These are phyloP conservation scores for Lepraria neglecta DNA, from an alignment of 495 filamentous ascomycete species.

Conservation along the genomic window DNA sequence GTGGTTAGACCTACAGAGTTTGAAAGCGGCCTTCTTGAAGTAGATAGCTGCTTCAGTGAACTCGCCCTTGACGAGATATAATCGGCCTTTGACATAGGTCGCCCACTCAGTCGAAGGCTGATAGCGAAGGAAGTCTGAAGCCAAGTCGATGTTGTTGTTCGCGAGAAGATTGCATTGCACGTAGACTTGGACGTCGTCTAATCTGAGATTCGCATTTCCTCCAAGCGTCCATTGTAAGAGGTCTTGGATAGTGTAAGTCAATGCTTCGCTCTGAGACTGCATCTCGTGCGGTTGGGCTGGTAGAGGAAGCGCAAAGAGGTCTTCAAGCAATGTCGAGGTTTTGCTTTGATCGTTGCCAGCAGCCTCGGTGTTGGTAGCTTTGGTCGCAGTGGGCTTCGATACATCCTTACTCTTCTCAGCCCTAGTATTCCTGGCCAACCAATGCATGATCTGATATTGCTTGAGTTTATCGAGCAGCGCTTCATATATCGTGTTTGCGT, in stretches of 20 bases:
- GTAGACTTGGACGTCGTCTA: constrained; percentile 44
- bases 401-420: constrained; percentile 26
- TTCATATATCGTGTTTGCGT: constrained; percentile 60
- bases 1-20: constrained; percentile 57
- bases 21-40: constrained; percentile 78
- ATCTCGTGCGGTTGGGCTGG: constrained; percentile 41
- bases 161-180: constrained; percentile 68
- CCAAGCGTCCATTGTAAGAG: constrained; percentile 45
- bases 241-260: constrained; percentile 46
- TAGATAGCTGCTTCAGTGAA: constrained; percentile 62
- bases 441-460: constrained; percentile 70
- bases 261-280: constrained; percentile 41
- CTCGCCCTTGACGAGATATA: constrained; percentile 66
- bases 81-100: constrained; percentile 78
- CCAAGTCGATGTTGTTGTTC: constrained; percentile 62
- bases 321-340: constrained; percentile 41
- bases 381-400: background rate
- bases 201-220: constrained; percentile 38
- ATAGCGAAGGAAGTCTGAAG: constrained; percentile 68
- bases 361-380: background rate
- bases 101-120: constrained; percentile 62
- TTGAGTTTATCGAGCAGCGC: constrained; percentile 60
- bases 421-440: constrained; percentile 61
- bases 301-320: constrained; percentile 45
- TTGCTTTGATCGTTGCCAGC: background rate